phyloP scores from a whole-genome alignment of 208 protist species.

The Tritrichomonas foetus region DNA sequence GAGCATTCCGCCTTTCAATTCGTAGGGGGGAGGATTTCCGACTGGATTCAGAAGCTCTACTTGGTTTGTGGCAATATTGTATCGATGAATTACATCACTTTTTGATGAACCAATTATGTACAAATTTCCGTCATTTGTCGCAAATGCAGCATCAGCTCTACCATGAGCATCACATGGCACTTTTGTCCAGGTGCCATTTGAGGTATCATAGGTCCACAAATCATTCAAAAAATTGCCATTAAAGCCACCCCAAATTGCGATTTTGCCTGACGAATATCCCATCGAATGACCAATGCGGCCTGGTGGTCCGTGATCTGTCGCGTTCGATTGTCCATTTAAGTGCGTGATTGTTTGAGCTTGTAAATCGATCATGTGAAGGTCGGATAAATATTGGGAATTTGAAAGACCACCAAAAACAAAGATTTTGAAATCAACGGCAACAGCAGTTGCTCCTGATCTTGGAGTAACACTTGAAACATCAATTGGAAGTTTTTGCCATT shows the following conservation, averaged over 20 bases:
- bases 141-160: not conserved
- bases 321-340: not conserved
- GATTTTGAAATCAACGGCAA: not conserved
- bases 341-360: not conserved
- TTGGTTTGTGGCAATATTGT: not conserved
- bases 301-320: not conserved
- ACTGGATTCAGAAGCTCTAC: not conserved
- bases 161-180: not conserved
- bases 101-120: slow-evolving; percentile 1
- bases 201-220: not conserved
- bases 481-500: not conserved
- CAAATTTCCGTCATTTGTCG: not conserved
- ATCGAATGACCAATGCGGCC: not conserved
- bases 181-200: not conserved
- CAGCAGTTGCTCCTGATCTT: not conserved
- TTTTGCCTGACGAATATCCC: not conserved
- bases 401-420: not conserved
- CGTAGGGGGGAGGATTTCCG: not conserved
- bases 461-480: no score
- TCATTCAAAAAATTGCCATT: not conserved
- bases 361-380: slow-evolving; percentile 2
- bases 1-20: not conserved
- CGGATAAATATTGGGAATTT: not conserved
- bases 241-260: slow-evolving; percentile 8
- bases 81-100: not conserved